Conservation (phyloP, 768 basidiomycete species). For the Pulveroboletus sp. region DNA sequence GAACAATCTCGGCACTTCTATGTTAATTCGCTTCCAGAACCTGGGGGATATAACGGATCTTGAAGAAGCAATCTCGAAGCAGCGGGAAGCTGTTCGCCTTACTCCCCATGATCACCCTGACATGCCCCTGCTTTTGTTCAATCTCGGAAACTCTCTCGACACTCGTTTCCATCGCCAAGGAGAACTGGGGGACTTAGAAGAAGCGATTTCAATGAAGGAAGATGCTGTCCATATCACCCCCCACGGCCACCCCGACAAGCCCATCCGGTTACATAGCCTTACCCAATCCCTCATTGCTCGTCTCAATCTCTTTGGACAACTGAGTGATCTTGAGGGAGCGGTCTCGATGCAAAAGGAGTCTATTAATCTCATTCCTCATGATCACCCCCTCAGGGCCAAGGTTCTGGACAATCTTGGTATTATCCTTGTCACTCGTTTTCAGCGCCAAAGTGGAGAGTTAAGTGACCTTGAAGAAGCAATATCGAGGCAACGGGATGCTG, state of each 20-base stretch:
- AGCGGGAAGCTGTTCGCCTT: background rate
- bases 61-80: background rate
- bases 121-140: no score
- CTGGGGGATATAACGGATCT: background rate
- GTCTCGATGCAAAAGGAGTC: background rate
- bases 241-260: background rate
- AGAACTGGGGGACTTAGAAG: no score
- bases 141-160: no score
- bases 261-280: background rate
- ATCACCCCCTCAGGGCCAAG: background rate
- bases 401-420: background rate
- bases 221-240: background rate
- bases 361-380: background rate
- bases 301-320: background rate
- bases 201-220: no score
- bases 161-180: no score
- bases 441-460: background rate
- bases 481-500: background rate
- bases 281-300: background rate
- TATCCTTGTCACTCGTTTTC: background rate
- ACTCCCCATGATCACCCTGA: background rate
- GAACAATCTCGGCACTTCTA: background rate
- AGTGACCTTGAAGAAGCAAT: conserved; percentile 1
- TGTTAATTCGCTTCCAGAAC: background rate
- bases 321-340: background rate